Evolutionary conservation across 2,329 filamentous ascomycete species (phyloP).

Genomic region (Stenocarpella maydis): DNA sequence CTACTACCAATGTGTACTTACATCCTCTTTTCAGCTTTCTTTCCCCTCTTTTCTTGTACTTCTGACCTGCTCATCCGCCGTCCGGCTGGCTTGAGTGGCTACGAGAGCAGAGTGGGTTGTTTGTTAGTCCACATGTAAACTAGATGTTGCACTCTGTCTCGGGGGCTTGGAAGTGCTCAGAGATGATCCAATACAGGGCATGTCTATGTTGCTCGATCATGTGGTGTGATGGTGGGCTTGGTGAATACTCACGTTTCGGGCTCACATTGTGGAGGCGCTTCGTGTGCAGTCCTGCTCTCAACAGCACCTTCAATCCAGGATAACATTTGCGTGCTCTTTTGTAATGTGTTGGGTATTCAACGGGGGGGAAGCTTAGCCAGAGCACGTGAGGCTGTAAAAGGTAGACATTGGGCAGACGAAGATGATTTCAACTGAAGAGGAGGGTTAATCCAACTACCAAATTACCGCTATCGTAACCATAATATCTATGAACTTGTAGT

Average conservation of each 20-base stretch:
- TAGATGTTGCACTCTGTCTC: background rate
- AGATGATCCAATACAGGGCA: background rate
- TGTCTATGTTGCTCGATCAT: too few species aligned
- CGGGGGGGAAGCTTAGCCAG: too few species aligned
- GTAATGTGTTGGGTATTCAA: too few species aligned
- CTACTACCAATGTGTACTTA: background rate
- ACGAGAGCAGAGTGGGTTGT: background rate
- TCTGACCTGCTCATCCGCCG: background rate
- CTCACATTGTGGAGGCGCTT: too few species aligned
- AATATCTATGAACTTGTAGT: background rate
- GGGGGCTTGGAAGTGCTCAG: background rate
- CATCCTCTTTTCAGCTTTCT: background rate
- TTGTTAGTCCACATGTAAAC: background rate
- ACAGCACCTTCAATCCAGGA: background rate
- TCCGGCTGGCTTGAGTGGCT: background rate
- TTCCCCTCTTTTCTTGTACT: background rate
- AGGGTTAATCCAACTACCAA: background rate
- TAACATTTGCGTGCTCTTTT: too few species aligned
- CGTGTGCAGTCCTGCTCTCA: background rate
- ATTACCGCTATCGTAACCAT: background rate
- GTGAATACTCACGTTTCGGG: background rate
- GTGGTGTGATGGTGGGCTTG: background rate
- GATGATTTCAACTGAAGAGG: too few species aligned
- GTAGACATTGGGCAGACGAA: too few species aligned
- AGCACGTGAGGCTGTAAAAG: too few species aligned